Percentiles rank a stretch among this genome's conserved stretches.
These are phyloP conservation scores for Mycena venus DNA, from an alignment of 768 basidiomycete species.

Conservation along the genomic window DNA sequence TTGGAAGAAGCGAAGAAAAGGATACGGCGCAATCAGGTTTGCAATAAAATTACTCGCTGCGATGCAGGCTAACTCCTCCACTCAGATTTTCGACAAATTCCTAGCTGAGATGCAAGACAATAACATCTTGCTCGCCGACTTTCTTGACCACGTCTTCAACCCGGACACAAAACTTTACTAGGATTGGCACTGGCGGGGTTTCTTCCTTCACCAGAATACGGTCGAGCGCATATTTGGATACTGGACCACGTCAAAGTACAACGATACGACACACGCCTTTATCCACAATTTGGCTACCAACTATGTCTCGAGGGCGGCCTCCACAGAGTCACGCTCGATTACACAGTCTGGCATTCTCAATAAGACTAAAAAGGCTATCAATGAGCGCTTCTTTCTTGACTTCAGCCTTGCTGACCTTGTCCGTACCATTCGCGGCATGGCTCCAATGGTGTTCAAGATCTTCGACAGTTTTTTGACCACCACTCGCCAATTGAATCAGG, in stretches of 20 bases:
- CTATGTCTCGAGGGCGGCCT: neutral
- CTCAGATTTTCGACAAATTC: too few relatives aligned
- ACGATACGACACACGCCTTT: neutral
- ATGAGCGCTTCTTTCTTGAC: neutral
- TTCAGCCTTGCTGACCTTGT: neutral
- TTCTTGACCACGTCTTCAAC: too few relatives aligned
- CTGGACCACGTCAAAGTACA: too few relatives aligned
- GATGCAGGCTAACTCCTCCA: too few relatives aligned
- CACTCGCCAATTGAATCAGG: too few relatives aligned
- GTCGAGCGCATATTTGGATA: too few relatives aligned
- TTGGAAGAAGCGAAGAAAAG: too few relatives aligned
- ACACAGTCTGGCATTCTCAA: neutral
- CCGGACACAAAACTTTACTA: too few relatives aligned
- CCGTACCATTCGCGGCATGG: neutral
- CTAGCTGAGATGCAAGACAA: too few relatives aligned
- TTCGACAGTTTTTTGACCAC: neutral
- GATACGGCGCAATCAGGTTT: too few relatives aligned
- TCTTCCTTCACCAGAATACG: neutral
- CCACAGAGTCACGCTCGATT: neutral
- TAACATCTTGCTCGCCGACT: too few relatives aligned
- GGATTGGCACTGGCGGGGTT: neutral
- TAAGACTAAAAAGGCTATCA: neutral
- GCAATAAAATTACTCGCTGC: too few relatives aligned
- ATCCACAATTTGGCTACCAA: neutral
- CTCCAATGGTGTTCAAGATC: neutral